phyloP scores from a whole-genome alignment of 768 basidiomycete species.

The Mycena vitilis region DNA sequence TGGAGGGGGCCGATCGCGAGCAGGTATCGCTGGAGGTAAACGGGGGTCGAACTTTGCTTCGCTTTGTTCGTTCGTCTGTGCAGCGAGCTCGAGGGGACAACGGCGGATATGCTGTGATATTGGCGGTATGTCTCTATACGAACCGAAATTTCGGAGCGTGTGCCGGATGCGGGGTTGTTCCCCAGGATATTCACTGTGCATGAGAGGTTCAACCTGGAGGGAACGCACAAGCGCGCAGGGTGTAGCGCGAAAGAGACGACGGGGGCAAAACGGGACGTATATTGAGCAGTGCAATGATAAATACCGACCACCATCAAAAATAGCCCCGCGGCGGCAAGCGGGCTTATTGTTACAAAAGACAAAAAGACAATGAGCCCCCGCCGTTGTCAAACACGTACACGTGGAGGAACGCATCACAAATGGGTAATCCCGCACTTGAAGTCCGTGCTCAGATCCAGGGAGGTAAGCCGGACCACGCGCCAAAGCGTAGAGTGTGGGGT shows the following conservation, averaged over 20 bases:
- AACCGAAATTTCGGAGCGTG: background rate
- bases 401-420: background rate
- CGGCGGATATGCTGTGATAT: background rate
- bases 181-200: background rate
- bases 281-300: background rate
- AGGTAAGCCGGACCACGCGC: background rate
- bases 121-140: background rate
- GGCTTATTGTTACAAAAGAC: slow-evolving; percentile 28
- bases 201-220: background rate
- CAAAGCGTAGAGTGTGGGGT: background rate
- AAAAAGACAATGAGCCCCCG: slow-evolving; percentile 26
- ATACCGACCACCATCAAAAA: background rate
- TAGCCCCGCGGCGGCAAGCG: slow-evolving; percentile 17
- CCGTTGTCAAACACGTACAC: background rate
- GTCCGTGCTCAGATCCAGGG: background rate
- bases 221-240: background rate
- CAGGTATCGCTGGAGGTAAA: too few relatives aligned
- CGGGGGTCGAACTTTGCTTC: background rate
- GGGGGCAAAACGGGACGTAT: background rate
- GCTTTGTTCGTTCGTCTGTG: background rate
- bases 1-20: background rate
- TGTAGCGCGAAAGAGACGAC: background rate
- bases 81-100: background rate
- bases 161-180: background rate
- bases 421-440: background rate